phyloP scores from a whole-genome alignment of 176 grass and related monocot species.

The Carex parvula region DNA sequence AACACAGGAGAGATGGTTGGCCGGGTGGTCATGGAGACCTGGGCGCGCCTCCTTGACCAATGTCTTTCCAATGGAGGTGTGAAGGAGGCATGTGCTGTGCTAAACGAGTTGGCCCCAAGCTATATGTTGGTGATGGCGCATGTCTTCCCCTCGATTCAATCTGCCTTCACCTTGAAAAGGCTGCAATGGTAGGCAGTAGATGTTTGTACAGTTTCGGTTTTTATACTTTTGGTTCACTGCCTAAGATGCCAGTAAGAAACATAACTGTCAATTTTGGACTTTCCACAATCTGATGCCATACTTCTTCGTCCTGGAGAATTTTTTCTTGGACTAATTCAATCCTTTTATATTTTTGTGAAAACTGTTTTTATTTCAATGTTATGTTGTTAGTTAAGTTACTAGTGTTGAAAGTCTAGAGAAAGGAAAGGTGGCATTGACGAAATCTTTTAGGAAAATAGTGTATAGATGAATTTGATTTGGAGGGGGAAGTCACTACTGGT shows the following conservation, averaged over 20 bases:
- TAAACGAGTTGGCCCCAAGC: conserved; percentile 83
- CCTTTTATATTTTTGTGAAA: not conserved
- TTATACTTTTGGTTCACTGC: not conserved
- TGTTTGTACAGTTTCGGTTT: not conserved
- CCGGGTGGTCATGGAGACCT: conserved; percentile 77
- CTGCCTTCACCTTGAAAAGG: conserved; percentile 93
- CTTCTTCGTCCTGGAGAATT: not conserved
- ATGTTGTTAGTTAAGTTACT: not conserved
- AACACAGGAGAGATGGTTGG: conserved; percentile 86
- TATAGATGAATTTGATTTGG: not conserved
- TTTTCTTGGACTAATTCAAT: not conserved
- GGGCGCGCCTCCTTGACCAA: conserved; percentile 84
- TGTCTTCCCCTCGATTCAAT: conserved; percentile 81
- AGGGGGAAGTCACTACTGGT: not conserved
- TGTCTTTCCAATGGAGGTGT: conserved; percentile 74
- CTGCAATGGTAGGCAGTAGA: conserved; percentile 69
- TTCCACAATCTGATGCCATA: not conserved
- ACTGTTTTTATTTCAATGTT: not conserved
- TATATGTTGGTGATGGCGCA: conserved; percentile 78
- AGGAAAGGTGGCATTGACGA: not conserved
- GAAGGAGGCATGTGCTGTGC: conserved; percentile 82
- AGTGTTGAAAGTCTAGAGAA: not conserved
- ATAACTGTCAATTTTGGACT: not conserved
- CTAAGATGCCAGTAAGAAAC: not conserved
- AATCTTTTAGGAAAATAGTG: not conserved